Evolutionary conservation across 257 asterid species (phyloP).

Genomic region (Petunia axillaris): DNA sequence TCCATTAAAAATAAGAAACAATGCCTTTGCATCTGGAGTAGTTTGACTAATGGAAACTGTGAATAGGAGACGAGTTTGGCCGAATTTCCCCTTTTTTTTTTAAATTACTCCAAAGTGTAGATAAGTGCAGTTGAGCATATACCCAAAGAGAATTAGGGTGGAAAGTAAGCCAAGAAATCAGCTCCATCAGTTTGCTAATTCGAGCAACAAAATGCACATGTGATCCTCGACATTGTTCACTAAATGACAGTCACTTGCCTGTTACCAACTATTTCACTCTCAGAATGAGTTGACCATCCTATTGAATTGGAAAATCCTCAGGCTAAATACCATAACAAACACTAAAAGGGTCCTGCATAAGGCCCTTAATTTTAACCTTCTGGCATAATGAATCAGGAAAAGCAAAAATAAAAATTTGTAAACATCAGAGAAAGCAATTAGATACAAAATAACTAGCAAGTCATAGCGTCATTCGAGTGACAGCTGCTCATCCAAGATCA

Average conservation of each 20-base stretch:
- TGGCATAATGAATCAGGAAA: background rate
- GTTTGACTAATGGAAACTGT: background rate
- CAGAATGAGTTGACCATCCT: background rate
- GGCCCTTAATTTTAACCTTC: background rate
- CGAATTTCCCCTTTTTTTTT: background rate
- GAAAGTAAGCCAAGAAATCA: constrained; percentile 2
- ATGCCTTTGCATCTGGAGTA: background rate
- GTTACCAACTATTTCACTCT: background rate
- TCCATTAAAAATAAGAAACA: background rate
- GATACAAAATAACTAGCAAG: background rate
- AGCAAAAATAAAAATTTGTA: too few species aligned
- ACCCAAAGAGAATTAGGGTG: background rate
- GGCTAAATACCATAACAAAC: background rate
- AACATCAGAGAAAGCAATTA: background rate
- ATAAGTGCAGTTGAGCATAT: background rate
- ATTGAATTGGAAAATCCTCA: background rate
- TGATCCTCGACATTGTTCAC: background rate
- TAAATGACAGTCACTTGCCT: background rate
- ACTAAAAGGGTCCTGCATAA: background rate
- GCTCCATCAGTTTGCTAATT: background rate
- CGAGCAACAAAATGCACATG: constrained; percentile 6
- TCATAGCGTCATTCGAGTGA: background rate
- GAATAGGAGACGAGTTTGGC: background rate
- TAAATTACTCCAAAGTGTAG: background rate
- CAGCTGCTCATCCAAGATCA: constrained; percentile 5